These are phyloP conservation scores for Debaryomycetaceae sp. DNA, from an alignment of 1,139 yeast genomes.

Conservation along the genomic window DNA sequence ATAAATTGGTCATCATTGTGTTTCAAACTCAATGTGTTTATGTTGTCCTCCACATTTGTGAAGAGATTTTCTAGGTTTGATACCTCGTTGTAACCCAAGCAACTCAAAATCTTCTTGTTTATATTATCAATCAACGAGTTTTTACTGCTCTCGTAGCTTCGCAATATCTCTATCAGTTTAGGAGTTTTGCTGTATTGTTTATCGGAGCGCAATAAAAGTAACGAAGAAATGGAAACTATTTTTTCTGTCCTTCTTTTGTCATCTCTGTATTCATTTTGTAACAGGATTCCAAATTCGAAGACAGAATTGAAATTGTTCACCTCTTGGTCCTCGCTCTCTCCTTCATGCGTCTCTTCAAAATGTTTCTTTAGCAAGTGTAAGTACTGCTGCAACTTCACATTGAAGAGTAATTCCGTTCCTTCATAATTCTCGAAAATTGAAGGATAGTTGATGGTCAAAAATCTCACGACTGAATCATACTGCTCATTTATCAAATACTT, in stretches of 20 bases:
- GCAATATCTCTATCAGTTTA: conserved; percentile 16
- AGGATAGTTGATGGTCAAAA: conserved; percentile 44
- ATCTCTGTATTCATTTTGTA: conserved; percentile 27
- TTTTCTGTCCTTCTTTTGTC: conserved; percentile 10
- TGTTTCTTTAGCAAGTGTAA: conserved; percentile 26
- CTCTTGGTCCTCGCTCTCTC: conserved; percentile 7
- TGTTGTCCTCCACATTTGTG: conserved; percentile 29
- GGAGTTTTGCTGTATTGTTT: conserved; percentile 22
- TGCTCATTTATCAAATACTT: conserved; percentile 43
- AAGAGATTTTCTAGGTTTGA: conserved; percentile 35
- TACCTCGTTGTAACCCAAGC: conserved; percentile 22
- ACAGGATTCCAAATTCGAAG: conserved; percentile 42
- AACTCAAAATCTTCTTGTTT: conserved; percentile 26
- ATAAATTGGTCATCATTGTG: conserved; percentile 33
- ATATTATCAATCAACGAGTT: conserved; percentile 18
- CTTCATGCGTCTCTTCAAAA: conserved; percentile 17
- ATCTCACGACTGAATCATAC: conserved; percentile 44
- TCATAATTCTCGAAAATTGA: conserved; percentile 30
- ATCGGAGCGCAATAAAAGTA: conserved; percentile 25
- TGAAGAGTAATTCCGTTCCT: conserved; percentile 47
- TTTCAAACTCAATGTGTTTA: conserved; percentile 26
- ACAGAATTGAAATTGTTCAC: conserved; percentile 11
- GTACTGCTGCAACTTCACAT: conserved; percentile 50
- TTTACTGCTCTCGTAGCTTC: conserved; percentile 18
- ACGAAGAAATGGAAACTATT: conserved; percentile 25